Conservation (phyloP, 805 yeast species). For the Diddensiella transvaalensis region DNA sequence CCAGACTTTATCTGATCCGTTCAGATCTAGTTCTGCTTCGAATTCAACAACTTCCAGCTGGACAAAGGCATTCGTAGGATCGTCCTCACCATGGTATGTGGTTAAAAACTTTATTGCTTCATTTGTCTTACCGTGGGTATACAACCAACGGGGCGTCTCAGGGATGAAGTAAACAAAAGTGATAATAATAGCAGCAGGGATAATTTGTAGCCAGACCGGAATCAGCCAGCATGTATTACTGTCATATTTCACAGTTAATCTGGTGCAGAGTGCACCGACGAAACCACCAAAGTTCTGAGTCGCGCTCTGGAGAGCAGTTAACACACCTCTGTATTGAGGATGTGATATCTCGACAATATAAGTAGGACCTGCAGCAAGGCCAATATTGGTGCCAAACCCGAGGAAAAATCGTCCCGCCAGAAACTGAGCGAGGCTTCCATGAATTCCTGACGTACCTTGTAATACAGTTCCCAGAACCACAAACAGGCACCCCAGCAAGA, state of each 20-base stretch:
- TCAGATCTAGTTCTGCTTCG: constrained; percentile 10
- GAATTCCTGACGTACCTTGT: constrained; percentile 10
- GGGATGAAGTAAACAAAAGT: constrained; percentile 11
- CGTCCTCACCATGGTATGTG: constrained; percentile 16
- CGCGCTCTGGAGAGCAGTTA: constrained; percentile 14
- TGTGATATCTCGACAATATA: constrained; percentile 19
- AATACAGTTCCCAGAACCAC: constrained; percentile 13
- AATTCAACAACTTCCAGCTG: constrained; percentile 15
- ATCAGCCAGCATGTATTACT: constrained; percentile 11
- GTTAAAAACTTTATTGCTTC: constrained; percentile 10
- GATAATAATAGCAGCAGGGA: constrained; percentile 9
- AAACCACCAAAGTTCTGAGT: constrained; percentile 15
- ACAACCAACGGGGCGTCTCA: constrained; percentile 21
- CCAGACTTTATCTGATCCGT: constrained; percentile 16
- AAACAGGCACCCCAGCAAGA: constrained; percentile 12
- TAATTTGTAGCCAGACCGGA: constrained; percentile 15
- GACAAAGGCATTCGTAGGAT: constrained; percentile 11
- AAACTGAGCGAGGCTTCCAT: constrained; percentile 5
- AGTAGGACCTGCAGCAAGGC: constrained; percentile 16
- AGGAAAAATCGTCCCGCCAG: constrained; percentile 17
- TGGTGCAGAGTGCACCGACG: constrained; percentile 5
- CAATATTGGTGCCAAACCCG: constrained; percentile 16
- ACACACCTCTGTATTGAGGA: constrained; percentile 17
- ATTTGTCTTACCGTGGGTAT: constrained; percentile 14
- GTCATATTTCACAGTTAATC: constrained; percentile 1